These are phyloP conservation scores for Cercospora nicotianae DNA, from an alignment of 2,329 filamentous ascomycete species.

Conservation along the genomic window DNA sequence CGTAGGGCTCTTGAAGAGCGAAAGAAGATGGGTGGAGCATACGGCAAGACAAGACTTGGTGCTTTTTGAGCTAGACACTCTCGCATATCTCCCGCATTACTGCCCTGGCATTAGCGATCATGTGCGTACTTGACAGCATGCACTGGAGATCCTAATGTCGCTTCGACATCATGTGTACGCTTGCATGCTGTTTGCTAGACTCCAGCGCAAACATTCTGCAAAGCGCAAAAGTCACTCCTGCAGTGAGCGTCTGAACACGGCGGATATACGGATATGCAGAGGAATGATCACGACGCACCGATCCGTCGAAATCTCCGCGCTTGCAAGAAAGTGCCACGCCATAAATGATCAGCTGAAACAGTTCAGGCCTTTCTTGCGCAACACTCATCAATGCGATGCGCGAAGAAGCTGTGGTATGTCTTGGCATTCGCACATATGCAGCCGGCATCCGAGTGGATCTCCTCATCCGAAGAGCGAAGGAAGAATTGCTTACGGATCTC, in stretches of 20 bases:
- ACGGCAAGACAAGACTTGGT: conserved; percentile 65
- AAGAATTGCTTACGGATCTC: background rate
- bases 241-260: background rate
- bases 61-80: background rate
- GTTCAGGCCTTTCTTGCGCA: background rate
- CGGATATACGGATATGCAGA: background rate
- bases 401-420: background rate
- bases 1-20: conserved; percentile 85
- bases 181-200: background rate
- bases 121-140: conserved; percentile 1
- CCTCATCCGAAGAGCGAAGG: conserved; percentile 1
- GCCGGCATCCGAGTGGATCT: conserved; percentile 1
- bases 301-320: background rate
- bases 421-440: background rate
- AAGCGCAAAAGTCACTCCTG: background rate
- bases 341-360: background rate
- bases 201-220: background rate
- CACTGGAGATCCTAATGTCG: background rate
- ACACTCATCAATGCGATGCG: background rate
- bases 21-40: conserved; percentile 72
- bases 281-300: background rate
- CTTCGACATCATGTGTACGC: background rate
- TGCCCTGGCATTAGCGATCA: background rate
- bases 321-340: background rate
- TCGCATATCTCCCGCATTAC: background rate